Evolutionary conservation across 176 grass and related monocot genomes (phyloP).

Genomic region (maize (Zea mays)): Zm-B73-REFERENCE-NAM-5.0 NC_050097.1:170348501-170349000

Average conservation of each 20-base stretch:
- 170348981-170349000: slow-evolving; percentile 81
- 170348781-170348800: slow-evolving; percentile 98
- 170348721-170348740: slow-evolving; percentile 92
- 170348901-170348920: slow-evolving; percentile 92
- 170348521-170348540: no score
- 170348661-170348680: slow-evolving; percentile 98
- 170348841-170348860: slow-evolving; percentile 69
- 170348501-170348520: no score
- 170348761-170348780: slow-evolving; percentile 86
- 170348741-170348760: slow-evolving; percentile 78
- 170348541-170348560: no score
- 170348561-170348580: not conserved
- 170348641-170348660: slow-evolving; percentile 31
- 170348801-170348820: slow-evolving; percentile 67
- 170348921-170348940: slow-evolving; percentile 69
- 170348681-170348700: slow-evolving; percentile 82
- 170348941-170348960: slow-evolving; percentile 95
- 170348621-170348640: not conserved
- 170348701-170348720: slow-evolving; percentile 97
- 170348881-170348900: slow-evolving; percentile 78
- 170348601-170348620: no score
- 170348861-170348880: slow-evolving; percentile 93
- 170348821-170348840: slow-evolving; percentile 60
- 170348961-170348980: slow-evolving; percentile 75
- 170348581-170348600: no score